Conservation (phyloP, 2,329 filamentous ascomycete genomes). For the Hymenoscyphus fraxineus region DNA sequence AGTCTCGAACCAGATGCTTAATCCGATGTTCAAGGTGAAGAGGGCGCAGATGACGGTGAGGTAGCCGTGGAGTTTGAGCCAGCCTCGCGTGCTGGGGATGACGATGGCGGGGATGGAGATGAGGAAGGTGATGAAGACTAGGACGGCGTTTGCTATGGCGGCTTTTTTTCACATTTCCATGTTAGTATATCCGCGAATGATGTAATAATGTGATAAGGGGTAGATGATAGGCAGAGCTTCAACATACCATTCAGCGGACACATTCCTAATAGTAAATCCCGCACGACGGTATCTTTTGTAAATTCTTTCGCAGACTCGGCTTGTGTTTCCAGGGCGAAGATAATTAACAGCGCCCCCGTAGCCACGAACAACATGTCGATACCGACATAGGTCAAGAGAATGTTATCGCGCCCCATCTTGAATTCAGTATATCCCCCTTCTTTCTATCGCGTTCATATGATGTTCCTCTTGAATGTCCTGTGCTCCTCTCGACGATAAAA, state of each 20-base stretch:
- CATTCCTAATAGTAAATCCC: conserved; percentile 47
- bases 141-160: conserved; percentile 66
- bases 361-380: conserved; percentile 50
- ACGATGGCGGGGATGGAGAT: conserved; percentile 68
- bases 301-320: conserved; percentile 39
- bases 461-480: neutral
- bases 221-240: neutral
- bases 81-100: conserved; percentile 60
- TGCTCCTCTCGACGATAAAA: neutral
- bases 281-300: conserved; percentile 47
- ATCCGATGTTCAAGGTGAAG: conserved; percentile 63
- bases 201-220: neutral
- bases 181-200: neutral
- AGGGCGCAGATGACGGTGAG: conserved; percentile 57
- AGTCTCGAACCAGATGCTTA: conserved; percentile 70
- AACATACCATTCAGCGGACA: conserved; percentile 51
- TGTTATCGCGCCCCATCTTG: conserved; percentile 45
- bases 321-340: conserved; percentile 49
- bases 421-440: neutral
- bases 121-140: conserved; percentile 68
- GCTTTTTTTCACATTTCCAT: conserved; percentile 40
- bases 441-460: neutral
- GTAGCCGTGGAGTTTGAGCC: conserved; percentile 67
- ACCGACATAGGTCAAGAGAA: conserved; percentile 48
- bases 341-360: conserved; percentile 48